A percentile compares a stretch with the other conserved stretches of the same genome.
phyloP scores from a whole-genome alignment of 257 asterid genomes.

The Nicotiana knightiana region DNA sequence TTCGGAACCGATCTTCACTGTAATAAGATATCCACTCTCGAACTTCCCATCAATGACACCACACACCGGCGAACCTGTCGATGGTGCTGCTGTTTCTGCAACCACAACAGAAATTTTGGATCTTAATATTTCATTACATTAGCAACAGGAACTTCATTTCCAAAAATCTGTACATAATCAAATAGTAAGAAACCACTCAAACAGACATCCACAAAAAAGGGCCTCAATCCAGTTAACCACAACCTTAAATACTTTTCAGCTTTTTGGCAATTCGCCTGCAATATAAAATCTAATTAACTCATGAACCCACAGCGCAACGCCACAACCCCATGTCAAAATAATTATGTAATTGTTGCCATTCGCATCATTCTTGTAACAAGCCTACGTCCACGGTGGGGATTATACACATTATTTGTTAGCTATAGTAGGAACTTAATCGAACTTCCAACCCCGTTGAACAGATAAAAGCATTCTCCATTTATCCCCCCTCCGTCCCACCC shows the following conservation, averaged over 20 bases:
- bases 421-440: not conserved
- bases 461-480: not conserved
- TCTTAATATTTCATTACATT: not conserved
- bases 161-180: not conserved
- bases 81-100: constrained; percentile 25
- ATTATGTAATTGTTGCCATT: not conserved
- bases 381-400: not conserved
- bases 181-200: not conserved
- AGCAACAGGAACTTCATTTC: not conserved
- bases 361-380: not conserved
- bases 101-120: not conserved
- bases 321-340: not conserved
- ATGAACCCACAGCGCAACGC: not conserved
- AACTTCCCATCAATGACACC: constrained; percentile 90
- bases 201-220: not conserved
- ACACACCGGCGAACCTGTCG: constrained; percentile 35
- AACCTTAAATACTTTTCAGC: not conserved
- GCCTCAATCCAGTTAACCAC: not conserved
- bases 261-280: not conserved
- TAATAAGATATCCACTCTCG: constrained; percentile 79
- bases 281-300: not conserved
- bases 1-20: constrained; percentile 63
- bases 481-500: not conserved
- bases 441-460: not conserved
- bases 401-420: not conserved